Evolutionary conservation across 495 filamentous ascomycete species (phyloP).

Genomic region (Zalerion maritima): DNA sequence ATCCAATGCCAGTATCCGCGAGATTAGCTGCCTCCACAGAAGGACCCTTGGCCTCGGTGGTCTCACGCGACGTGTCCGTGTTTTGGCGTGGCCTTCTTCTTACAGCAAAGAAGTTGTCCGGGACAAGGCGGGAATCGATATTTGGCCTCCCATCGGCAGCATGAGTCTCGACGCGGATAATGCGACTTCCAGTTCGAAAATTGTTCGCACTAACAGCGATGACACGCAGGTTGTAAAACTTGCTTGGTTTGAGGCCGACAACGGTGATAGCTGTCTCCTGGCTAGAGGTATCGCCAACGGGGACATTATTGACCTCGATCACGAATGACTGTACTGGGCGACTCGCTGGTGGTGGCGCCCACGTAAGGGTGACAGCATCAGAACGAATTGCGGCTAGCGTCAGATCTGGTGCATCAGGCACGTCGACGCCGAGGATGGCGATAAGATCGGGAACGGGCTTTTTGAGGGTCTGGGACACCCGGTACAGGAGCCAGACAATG

Average conservation of each 20-base stretch:
- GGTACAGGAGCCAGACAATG: conserved; percentile 70
- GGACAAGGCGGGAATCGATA: conserved; percentile 36
- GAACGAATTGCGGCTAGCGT: conserved; percentile 81
- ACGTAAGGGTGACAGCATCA: conserved; percentile 79
- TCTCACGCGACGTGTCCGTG: conserved; percentile 23
- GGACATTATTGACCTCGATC: conserved; percentile 79
- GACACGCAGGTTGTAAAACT: conserved; percentile 84
- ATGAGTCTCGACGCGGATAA: conserved; percentile 66
- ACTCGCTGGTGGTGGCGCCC: conserved; percentile 66
- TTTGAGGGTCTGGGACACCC: conserved; percentile 71
- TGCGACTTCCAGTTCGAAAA: conserved; percentile 75
- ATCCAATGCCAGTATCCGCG: conserved; percentile 31
- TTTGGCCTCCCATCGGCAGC: conserved; percentile 38
- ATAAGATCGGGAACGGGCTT: conserved; percentile 85
- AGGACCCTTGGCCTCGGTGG: conserved; percentile 21
- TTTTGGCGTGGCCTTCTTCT: conserved; percentile 27
- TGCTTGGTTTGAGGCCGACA: conserved; percentile 64
- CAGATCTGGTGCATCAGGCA: conserved; percentile 77
- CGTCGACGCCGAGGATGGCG: conserved; percentile 79
- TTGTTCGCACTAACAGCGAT: conserved; percentile 78
- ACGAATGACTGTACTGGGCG: conserved; percentile 74
- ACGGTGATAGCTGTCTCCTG: conserved; percentile 84
- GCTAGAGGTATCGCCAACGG: conserved; percentile 68
- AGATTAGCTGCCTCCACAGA: conserved; percentile 42
- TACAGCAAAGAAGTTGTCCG: conserved; percentile 36